Evolutionary conservation across 2,329 filamentous ascomycete genomes (phyloP), one percentile per base, ranked within the genome.

Genomic region (Ceratocystis lukuohia): DNA sequence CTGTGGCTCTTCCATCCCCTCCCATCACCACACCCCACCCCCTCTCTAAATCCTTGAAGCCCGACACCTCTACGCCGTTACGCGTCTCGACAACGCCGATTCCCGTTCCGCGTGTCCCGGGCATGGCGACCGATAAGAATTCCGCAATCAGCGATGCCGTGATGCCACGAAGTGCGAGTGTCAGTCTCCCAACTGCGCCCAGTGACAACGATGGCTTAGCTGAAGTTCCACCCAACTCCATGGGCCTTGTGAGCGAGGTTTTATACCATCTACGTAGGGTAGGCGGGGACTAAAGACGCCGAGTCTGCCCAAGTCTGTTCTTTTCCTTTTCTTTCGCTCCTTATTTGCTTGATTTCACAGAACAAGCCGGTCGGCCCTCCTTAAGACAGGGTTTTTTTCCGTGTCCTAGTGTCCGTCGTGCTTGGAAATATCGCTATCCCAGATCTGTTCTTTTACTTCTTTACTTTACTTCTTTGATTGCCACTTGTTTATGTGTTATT

Each of bases 181-280:
- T 12, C 33, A 20, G 22, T 5, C 33, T 48, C 45, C 53, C 30
- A 10, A 62, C 67, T 1, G 30, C 69, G 69, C 41, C 67, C 67
- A 10, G 63, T 59, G 61, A 69, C 59, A 68, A 59, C 46, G 74
- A 75, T 45, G 75, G 74, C 17, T 76, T 79, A 62, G 72, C 76
- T 1, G 77, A 79, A 65, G 76, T 78, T 25, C 76, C 78, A 10
- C 71, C 73, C 62, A 78, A 78, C 70, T 78, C 77, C n/a, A 76
- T 77, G 74, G 74, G 78, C 30, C 75, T 83, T 50, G 76, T 83
- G 57, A 80, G 82, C 71, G 77, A 77, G 68, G 79, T 84, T 76
- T 78, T 84, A 76, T 71, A 72, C 56, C 81, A 82, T 69, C 73
- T 84, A 15, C 77, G 77, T 53, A 75, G 77, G 62, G 77, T 76